Conservation (phyloP, 2,329 filamentous ascomycete genomes). For the Pseudogymnoascus pannorum region DNA sequence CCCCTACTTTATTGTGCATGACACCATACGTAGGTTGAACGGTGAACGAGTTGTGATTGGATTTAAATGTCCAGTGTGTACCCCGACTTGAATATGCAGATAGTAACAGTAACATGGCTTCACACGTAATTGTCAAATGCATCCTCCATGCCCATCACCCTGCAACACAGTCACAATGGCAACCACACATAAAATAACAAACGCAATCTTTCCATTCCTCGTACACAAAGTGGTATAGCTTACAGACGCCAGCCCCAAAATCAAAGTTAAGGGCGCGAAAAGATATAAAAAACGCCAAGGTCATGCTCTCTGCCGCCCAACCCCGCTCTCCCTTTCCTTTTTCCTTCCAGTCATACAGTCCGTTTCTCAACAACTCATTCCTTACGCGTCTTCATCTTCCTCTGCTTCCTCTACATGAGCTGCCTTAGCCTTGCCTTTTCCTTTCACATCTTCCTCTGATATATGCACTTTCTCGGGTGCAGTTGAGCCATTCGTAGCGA, state of each 20-base stretch:
- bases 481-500: background rate
- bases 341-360: constrained; percentile 5
- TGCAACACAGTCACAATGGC: background rate
- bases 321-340: background rate
- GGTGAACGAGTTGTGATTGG: constrained; percentile 4
- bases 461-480: background rate
- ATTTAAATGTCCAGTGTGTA: background rate
- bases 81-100: background rate
- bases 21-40: background rate
- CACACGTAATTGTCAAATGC: background rate
- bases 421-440: background rate
- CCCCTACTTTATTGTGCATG: constrained; percentile 1
- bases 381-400: background rate
- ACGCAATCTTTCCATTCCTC: constrained; percentile 6
- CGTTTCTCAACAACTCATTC: background rate
- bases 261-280: constrained; percentile 1
- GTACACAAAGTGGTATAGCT: constrained; percentile 9
- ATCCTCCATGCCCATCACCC: background rate
- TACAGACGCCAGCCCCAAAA: constrained; percentile 8
- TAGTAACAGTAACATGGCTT: background rate
- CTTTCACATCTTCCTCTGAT: background rate
- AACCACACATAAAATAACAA: background rate
- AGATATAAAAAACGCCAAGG: constrained; percentile 5
- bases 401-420: background rate
- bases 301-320: background rate